Percentiles rank a stretch among this genome's conserved stretches.
These are phyloP conservation scores for Flaveria robusta DNA, from an alignment of 129 eudicot species.

Conservation along the genomic window DNA sequence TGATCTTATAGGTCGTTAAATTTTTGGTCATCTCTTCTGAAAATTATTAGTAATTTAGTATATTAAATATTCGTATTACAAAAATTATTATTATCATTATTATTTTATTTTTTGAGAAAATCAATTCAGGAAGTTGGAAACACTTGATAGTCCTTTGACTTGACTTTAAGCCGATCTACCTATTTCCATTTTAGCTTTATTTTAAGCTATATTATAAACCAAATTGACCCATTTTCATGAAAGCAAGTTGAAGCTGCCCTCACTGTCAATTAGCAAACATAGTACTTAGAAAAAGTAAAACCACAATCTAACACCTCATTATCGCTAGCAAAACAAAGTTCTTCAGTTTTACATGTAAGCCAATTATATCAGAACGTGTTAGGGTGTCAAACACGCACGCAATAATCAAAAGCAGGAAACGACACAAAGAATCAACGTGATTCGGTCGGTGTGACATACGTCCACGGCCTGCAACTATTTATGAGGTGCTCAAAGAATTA, in stretches of 20 bases:
- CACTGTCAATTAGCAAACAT: neutral
- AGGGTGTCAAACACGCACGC: too few relatives aligned
- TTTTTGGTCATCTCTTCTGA: neutral
- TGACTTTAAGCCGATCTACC: neutral
- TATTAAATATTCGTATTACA: neutral
- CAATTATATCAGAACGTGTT: neutral
- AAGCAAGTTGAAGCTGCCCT: neutral
- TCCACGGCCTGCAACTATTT: too few relatives aligned
- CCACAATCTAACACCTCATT: neutral
- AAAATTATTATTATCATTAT: neutral
- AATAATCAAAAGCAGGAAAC: too few relatives aligned
- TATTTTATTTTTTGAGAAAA: neutral
- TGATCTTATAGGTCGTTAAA: neutral
- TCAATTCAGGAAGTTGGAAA: neutral
- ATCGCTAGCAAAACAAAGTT: neutral
- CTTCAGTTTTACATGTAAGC: neutral
- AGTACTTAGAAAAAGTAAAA: neutral
- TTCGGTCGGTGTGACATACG: too few relatives aligned
- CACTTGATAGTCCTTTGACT: neutral
- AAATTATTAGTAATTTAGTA: neutral
- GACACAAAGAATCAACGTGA: too few relatives aligned
- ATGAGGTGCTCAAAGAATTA: too few relatives aligned
- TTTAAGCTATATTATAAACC: conserved; percentile 3
- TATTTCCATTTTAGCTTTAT: neutral
- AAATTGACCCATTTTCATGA: neutral